A percentile compares a stretch with the other conserved stretches of the same genome.
These are phyloP conservation scores for Pythium phragmitis DNA, from an alignment of 352 stramenopile species.

Conservation along the genomic window DNA sequence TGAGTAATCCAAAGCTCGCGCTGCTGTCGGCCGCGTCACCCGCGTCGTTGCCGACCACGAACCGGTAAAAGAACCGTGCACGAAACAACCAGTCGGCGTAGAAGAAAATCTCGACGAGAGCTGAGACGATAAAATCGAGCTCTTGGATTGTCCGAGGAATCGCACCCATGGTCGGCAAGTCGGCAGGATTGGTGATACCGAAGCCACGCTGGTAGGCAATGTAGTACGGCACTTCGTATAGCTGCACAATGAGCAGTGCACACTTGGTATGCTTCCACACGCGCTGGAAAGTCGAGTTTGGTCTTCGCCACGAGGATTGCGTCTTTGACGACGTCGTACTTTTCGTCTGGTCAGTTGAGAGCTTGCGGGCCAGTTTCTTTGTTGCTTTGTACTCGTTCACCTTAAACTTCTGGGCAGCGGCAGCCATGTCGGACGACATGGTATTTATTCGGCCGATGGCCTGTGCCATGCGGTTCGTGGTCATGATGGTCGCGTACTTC, in stretches of 20 bases:
- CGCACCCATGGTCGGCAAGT: conserved; percentile 23
- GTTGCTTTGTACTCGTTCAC: conserved; percentile 5
- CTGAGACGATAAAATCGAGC: conserved; percentile 31
- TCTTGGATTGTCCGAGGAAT: conserved; percentile 40
- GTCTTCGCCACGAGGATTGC: conserved; percentile 18
- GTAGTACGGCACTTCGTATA: conserved; percentile 32
- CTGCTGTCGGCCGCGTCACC: conserved; percentile 11
- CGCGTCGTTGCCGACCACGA: conserved; percentile 2
- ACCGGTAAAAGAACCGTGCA: conserved; percentile 42
- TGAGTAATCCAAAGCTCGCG: conserved; percentile 22
- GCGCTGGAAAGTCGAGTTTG: conserved; percentile 22
- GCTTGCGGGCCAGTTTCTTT: conserved; percentile 23
- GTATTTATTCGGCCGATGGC: conserved; percentile 3
- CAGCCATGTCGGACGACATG: conserved; percentile 1
- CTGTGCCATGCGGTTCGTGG: conserved; percentile 5
- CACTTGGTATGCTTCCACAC: conserved; percentile 24
- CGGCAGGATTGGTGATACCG: conserved; percentile 16
- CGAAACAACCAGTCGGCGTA: conserved; percentile 49
- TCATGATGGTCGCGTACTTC: conserved; percentile 45
- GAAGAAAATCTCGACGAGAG: conserved; percentile 63
- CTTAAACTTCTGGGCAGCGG: conserved; percentile 7
- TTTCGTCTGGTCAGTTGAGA: conserved; percentile 7
- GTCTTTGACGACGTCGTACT: background rate
- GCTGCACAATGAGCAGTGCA: conserved; percentile 13
- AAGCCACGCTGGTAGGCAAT: conserved; percentile 35